A percentile compares a stretch with the other conserved stretches of the same genome.
These are phyloP conservation scores for Tricholomella constricta DNA, from an alignment of 768 basidiomycete species.

Conservation along the genomic window DNA sequence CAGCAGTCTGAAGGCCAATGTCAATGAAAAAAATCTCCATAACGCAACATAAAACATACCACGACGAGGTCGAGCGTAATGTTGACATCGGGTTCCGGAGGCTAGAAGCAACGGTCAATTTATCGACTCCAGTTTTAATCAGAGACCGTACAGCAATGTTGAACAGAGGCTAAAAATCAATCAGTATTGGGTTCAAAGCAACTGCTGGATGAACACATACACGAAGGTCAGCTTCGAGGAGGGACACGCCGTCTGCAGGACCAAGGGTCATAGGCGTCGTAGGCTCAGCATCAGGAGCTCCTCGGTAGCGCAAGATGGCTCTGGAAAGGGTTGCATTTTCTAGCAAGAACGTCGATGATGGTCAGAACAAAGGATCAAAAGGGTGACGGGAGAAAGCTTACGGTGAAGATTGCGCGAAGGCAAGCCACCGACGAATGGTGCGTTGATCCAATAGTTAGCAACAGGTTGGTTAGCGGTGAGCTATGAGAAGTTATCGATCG, in stretches of 20 bases:
- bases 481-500: conserved; percentile 5
- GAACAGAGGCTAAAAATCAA: conserved; percentile 10
- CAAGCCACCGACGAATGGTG: conserved; percentile 32
- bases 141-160: conserved; percentile 3
- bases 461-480: conserved; percentile 43
- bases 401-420: conserved; percentile 32
- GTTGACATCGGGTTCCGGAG: conserved; percentile 28
- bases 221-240: conserved; percentile 17
- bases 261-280: conserved; percentile 25
- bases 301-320: conserved; percentile 36
- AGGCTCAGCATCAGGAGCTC: conserved; percentile 35
- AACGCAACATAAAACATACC: conserved; percentile 11
- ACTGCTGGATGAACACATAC: not conserved
- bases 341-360: not conserved
- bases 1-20: conserved; percentile 12
- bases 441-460: conserved; percentile 50
- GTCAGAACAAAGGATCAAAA: not conserved
- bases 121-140: not conserved
- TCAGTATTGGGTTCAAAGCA: not conserved
- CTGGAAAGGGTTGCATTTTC: conserved; percentile 30
- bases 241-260: conserved; percentile 11
- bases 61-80: conserved; percentile 27
- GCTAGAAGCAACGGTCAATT: conserved; percentile 6
- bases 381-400: conserved; percentile 14
- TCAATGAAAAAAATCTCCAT: too few species aligned